Percentiles rank a stretch among this genome's conserved stretches.
phyloP scores from a whole-genome alignment of 1,139 yeast species.

The Protomyces lactucae-debilis region DNA sequence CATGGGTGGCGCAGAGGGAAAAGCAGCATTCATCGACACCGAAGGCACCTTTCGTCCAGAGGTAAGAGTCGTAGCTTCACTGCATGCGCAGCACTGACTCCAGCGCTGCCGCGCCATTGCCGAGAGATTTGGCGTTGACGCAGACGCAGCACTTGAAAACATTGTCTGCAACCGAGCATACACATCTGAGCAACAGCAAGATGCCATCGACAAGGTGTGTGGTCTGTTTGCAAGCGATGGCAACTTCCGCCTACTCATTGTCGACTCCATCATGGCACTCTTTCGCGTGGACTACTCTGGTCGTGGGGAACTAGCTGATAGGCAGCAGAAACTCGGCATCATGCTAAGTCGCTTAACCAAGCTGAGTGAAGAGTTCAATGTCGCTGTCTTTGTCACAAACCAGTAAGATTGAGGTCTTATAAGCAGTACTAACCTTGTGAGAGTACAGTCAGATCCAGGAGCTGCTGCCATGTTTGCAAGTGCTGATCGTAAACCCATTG shows the following conservation, averaged over 20 bases:
- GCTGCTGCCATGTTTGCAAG: conserved; percentile 61
- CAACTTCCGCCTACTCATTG: conserved; percentile 35
- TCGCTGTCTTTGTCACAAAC: conserved; percentile 57
- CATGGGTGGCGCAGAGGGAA: conserved; percentile 59
- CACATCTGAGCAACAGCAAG: conserved; percentile 21
- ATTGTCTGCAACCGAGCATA: conserved; percentile 47
- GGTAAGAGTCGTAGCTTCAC: conserved; percentile 20
- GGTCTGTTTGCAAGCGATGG: conserved; percentile 28
- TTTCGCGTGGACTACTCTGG: conserved; percentile 55
- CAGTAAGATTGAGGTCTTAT: conserved; percentile 37
- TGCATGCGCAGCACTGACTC: neutral
- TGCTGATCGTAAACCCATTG: conserved; percentile 61
- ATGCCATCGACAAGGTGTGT: conserved; percentile 25
- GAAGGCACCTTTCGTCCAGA: conserved; percentile 45
- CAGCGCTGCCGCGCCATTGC: conserved; percentile 51
- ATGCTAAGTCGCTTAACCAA: conserved; percentile 52
- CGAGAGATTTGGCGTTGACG: conserved; percentile 51
- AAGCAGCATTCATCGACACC: conserved; percentile 57
- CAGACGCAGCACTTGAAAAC: conserved; percentile 45
- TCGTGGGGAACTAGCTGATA: conserved; percentile 56
- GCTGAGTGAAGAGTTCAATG: conserved; percentile 55
- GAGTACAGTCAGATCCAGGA: conserved; percentile 63
- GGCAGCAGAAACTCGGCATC: conserved; percentile 58
- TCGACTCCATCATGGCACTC: conserved; percentile 60
- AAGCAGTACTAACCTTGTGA: neutral